Evolutionary conservation across 768 basidiomycete genomes (phyloP).

Genomic region (Brasilioporus rufonigricans): DNA sequence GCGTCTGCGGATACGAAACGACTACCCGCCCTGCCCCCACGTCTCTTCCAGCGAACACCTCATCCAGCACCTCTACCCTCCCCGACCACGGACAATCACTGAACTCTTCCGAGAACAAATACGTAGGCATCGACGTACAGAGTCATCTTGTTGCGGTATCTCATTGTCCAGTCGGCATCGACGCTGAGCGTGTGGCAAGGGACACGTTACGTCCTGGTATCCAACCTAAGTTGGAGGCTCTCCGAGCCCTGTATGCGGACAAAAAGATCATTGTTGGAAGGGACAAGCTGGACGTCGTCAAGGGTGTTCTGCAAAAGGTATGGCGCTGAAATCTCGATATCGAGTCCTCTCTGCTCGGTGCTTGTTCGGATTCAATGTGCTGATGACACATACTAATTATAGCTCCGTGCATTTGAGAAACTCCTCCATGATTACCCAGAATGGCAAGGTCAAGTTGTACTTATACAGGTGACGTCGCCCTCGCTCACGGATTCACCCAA

Average conservation of each 20-base stretch:
- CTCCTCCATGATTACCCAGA: conserved; percentile 91
- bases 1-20: conserved; percentile 94
- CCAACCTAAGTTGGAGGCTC: conserved; percentile 83
- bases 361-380: neutral
- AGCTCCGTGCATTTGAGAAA: conserved; percentile 95
- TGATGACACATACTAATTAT: neutral
- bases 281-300: conserved; percentile 98
- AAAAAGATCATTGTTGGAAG: conserved; percentile 99
- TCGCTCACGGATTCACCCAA: conserved; percentile 90
- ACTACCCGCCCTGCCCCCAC: conserved; percentile 32
- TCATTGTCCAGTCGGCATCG: conserved; percentile 95
- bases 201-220: conserved; percentile 86
- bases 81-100: conserved; percentile 7
- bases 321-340: neutral
- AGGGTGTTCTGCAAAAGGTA: conserved; percentile 95
- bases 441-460: conserved; percentile 88
- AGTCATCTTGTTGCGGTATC: conserved; percentile 80
- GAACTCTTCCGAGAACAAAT: conserved; percentile 18
- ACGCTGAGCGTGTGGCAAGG: conserved; percentile 82
- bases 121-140: conserved; percentile 70
- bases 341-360: neutral
- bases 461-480: conserved; percentile 86
- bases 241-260: conserved; percentile 82
- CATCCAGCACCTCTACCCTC: neutral
- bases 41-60: neutral